Conservation (phyloP, 2,329 filamentous ascomycete genomes). For the Penicillium brasilianum region DNA sequence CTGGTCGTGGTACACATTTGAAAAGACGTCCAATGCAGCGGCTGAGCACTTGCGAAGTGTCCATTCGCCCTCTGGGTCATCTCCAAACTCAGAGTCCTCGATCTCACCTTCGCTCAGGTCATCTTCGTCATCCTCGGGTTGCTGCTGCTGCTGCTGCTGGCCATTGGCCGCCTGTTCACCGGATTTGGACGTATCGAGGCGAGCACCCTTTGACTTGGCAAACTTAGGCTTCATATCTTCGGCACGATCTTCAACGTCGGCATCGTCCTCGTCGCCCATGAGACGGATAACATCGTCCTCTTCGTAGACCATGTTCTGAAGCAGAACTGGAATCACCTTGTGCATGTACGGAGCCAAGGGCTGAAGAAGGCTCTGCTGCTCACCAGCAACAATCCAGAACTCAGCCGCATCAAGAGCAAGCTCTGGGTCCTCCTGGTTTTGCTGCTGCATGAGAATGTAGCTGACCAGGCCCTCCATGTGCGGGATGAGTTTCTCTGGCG, state of each 20-base stretch:
- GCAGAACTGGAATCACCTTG: conserved; percentile 85
- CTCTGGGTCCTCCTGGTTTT: conserved; percentile 79
- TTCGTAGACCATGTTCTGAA: conserved; percentile 95
- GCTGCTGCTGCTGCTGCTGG: conserved; percentile 53
- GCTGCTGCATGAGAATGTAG: conserved; percentile 90
- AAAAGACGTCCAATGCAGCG: conserved; percentile 91
- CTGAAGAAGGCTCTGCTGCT: conserved; percentile 81
- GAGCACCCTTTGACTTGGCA: conserved; percentile 70
- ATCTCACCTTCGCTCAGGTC: conserved; percentile 89
- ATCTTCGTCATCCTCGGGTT: conserved; percentile 62
- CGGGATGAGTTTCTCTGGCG: conserved; percentile 86
- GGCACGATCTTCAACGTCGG: conserved; percentile 84
- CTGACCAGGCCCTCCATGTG: conserved; percentile 87
- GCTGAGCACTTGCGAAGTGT: conserved; percentile 96
- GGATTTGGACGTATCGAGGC: conserved; percentile 60
- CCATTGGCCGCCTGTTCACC: conserved; percentile 47
- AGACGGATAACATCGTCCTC: conserved; percentile 89
- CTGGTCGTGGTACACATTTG: conserved; percentile 82
- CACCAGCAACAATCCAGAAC: conserved; percentile 94
- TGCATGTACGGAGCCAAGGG: conserved; percentile 76
- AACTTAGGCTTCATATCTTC: conserved; percentile 94
- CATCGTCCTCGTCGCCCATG: conserved; percentile 84
- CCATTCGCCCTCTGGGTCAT: conserved; percentile 89
- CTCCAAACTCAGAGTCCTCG: conserved; percentile 71
- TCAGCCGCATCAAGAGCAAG: conserved; percentile 93